Evolutionary conservation across 495 filamentous ascomycete genomes (phyloP).

Genomic region (Podospora fimiseda): DNA sequence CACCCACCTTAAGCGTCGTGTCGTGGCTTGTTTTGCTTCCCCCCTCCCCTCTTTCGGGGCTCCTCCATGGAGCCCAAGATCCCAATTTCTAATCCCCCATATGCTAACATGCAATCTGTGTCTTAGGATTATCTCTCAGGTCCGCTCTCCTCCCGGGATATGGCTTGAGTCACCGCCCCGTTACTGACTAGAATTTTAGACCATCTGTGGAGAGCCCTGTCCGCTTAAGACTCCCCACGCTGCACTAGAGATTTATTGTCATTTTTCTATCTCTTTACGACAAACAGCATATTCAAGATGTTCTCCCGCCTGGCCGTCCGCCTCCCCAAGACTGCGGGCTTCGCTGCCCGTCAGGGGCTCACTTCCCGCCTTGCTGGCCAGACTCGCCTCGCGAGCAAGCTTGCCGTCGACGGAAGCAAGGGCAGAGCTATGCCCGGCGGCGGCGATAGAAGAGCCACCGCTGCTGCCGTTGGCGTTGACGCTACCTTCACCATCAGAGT

Average conservation of each 20-base stretch:
- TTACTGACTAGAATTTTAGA: constrained; percentile 51
- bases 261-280: constrained; percentile 12
- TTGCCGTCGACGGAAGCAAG: constrained; percentile 54
- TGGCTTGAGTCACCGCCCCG: constrained; percentile 39
- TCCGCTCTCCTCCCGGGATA: constrained; percentile 34
- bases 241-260: constrained; percentile 15
- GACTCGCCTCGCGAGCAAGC: constrained; percentile 47
- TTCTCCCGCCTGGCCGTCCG: constrained; percentile 59
- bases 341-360: constrained; percentile 27
- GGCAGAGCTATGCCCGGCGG: constrained; percentile 49
- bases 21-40: background rate
- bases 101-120: constrained; percentile 30
- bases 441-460: constrained; percentile 41
- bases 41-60: background rate
- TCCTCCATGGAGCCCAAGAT: background rate
- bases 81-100: background rate
- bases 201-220: constrained; percentile 93
- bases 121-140: constrained; percentile 90
- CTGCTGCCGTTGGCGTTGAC: constrained; percentile 56
- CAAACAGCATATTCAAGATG: constrained; percentile 46
- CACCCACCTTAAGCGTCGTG: no score
- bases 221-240: constrained; percentile 29
- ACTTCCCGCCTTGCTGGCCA: constrained; percentile 30
- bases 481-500: constrained; percentile 94
- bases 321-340: constrained; percentile 41